These are phyloP conservation scores for Heliamphora pulchella DNA, from an alignment of 179 eudicot genomes.

Conservation along the genomic window DNA sequence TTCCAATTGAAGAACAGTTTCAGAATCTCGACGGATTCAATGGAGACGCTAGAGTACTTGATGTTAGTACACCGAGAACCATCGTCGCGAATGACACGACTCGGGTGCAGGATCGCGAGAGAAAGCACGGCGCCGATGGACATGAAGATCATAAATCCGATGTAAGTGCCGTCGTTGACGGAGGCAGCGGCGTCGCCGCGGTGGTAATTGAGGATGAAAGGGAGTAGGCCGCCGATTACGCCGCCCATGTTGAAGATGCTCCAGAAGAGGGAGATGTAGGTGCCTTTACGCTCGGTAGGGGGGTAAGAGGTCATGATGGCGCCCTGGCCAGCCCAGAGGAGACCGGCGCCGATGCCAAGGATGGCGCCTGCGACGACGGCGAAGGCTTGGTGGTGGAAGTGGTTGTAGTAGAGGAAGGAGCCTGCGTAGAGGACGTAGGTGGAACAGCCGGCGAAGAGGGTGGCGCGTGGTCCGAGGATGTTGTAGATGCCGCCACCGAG, in stretches of 20 bases:
- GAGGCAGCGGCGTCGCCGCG: conserved; percentile 52
- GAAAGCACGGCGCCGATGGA: conserved; percentile 56
- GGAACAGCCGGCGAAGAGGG: conserved; percentile 63
- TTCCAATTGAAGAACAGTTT: conserved; percentile 78
- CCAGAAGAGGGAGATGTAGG: conserved; percentile 80
- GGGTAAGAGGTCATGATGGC: conserved; percentile 97
- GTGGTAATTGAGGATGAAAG: conserved; percentile 56
- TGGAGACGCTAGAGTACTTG: conserved; percentile 61
- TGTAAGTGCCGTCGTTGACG: conserved; percentile 84
- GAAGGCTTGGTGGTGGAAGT: conserved; percentile 50
- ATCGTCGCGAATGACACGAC: conserved; percentile 70
- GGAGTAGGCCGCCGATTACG: conserved; percentile 86
- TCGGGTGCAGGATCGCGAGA: conserved; percentile 59
- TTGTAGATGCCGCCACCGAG: conserved; percentile 94
- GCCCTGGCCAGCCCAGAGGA: conserved; percentile 94
- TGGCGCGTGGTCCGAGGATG: conserved; percentile 64
- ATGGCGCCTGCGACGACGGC: conserved; percentile 64
- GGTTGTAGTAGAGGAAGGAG: conserved; percentile 75
- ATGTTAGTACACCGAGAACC: conserved; percentile 61
- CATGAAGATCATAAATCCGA: conserved; percentile 91
- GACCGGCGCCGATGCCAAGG: conserved; percentile 81
- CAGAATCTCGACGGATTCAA: conserved; percentile 48
- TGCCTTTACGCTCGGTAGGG: conserved; percentile 55
- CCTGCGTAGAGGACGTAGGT: conserved; percentile 72
- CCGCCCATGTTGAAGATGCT: conserved; percentile 89